Evolutionary conservation across 176 grass and related monocot species (phyloP).

Genomic region (Raddia distichophylla): DNA sequence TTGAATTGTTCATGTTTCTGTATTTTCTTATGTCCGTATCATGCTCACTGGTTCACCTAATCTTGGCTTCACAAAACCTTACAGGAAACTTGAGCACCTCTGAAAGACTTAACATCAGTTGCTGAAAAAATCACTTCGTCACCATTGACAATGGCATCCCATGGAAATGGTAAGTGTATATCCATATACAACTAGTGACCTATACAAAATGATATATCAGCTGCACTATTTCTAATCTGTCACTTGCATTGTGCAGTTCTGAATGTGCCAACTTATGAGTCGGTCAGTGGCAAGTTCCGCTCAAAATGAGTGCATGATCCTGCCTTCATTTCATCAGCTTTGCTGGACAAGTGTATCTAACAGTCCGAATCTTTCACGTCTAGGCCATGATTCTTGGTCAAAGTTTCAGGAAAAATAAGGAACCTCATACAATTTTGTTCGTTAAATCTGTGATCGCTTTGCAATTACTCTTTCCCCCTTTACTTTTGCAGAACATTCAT

Average conservation of each 20-base stretch:
- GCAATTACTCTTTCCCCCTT: too few relatives aligned
- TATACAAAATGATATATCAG: not conserved
- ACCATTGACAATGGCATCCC: constrained; percentile 60
- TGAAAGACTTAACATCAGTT: constrained; percentile 37
- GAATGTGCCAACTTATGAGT: constrained; percentile 56
- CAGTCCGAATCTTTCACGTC: too few relatives aligned
- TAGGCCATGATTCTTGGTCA: too few relatives aligned
- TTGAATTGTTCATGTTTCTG: too few relatives aligned
- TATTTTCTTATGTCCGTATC: too few relatives aligned
- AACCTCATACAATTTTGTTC: too few relatives aligned
- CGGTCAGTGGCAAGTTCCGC: constrained; percentile 56
- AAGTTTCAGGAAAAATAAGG: too few relatives aligned
- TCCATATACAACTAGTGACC: constrained; percentile 11
- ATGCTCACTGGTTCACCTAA: not conserved
- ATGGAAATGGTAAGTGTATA: constrained; percentile 44
- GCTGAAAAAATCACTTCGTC: constrained; percentile 54
- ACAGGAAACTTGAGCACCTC: constrained; percentile 65
- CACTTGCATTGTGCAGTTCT: constrained; percentile 43
- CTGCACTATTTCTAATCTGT: not conserved
- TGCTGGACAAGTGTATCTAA: too few relatives aligned
- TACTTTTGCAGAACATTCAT: too few relatives aligned
- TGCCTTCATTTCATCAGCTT: too few relatives aligned
- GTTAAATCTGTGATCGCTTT: too few relatives aligned
- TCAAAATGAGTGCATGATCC: constrained; percentile 33
- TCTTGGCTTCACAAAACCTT: not conserved